Conservation (phyloP, 306 rosid genomes). For the Castanopsis chinensis region DNA sequence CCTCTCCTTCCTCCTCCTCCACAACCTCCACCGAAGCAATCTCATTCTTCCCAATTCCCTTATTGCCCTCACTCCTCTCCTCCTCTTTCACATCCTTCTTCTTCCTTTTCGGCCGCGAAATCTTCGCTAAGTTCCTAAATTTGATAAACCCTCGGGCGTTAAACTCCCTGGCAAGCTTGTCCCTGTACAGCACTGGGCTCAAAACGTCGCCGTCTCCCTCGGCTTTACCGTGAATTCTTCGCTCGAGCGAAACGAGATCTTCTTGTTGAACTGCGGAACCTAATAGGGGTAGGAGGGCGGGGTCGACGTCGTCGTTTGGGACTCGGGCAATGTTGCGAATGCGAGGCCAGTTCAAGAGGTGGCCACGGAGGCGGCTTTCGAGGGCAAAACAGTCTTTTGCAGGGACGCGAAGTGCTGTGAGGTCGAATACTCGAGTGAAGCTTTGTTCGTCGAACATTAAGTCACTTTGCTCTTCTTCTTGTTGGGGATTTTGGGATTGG, state of each 20-base stretch:
- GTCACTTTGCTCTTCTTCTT: constrained; percentile 12
- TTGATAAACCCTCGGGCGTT: constrained; percentile 68
- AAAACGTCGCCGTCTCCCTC: constrained; percentile 57
- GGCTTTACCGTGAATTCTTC: constrained; percentile 58
- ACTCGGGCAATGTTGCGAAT: constrained; percentile 83
- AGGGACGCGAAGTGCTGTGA: constrained; percentile 84
- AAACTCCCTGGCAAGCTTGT: constrained; percentile 64
- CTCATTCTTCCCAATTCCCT: constrained; percentile 34
- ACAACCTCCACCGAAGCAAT: constrained; percentile 60
- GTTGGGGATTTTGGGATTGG: not conserved
- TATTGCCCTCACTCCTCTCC: constrained; percentile 24
- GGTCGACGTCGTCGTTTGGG: constrained; percentile 76
- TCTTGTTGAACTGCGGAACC: constrained; percentile 17
- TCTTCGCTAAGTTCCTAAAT: constrained; percentile 73
- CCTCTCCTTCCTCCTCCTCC: constrained; percentile 49
- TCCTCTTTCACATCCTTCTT: constrained; percentile 31
- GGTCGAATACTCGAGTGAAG: constrained; percentile 61
- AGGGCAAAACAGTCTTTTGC: constrained; percentile 64
- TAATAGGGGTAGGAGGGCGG: constrained; percentile 33
- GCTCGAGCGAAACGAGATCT: constrained; percentile 41
- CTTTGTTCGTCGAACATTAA: constrained; percentile 33
- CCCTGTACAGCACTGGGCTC: constrained; percentile 73
- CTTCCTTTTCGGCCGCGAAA: constrained; percentile 70
- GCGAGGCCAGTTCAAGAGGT: constrained; percentile 95
- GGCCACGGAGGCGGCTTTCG: constrained; percentile 82